These are phyloP conservation scores for Avena insularis DNA, from an alignment of 176 grass and related monocot species.

Conservation along the genomic window DNA sequence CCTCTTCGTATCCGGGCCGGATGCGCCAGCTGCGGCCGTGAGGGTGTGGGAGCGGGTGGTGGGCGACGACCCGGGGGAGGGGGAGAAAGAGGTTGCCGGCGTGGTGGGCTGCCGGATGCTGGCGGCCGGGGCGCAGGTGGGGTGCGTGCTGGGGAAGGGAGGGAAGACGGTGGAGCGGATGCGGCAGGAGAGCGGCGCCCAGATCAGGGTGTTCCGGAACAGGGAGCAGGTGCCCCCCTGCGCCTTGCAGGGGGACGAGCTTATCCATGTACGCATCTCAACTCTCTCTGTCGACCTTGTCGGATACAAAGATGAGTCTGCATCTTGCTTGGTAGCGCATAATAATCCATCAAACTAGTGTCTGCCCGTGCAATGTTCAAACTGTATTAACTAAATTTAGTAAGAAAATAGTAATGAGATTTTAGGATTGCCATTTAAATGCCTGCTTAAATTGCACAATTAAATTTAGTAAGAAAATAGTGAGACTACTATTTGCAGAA, in stretches of 20 bases:
- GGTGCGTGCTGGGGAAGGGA: slow-evolving; percentile 72
- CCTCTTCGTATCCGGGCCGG: slow-evolving; percentile 49
- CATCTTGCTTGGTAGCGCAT: not conserved
- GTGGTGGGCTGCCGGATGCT: slow-evolving; percentile 66
- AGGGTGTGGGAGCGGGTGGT: slow-evolving; percentile 65
- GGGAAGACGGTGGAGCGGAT: slow-evolving; percentile 77
- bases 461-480: not conserved
- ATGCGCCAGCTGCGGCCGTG: slow-evolving; percentile 47
- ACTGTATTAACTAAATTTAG: not conserved
- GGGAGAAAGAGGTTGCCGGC: slow-evolving; percentile 56
- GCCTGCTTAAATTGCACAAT: not conserved
- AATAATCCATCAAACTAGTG: slow-evolving; percentile 3
- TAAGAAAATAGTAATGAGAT: not conserved
- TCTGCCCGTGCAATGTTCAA: not conserved
- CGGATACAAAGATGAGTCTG: not conserved
- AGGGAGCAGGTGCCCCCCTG: slow-evolving; percentile 65
- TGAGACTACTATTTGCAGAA: not conserved
- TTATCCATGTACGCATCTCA: slow-evolving; percentile 64
- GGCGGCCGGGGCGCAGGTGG: slow-evolving; percentile 54
- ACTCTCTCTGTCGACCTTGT: not conserved
- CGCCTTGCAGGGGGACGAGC: slow-evolving; percentile 55
- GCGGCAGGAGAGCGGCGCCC: slow-evolving; percentile 71
- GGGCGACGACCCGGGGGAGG: slow-evolving; percentile 41
- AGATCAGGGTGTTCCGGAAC: slow-evolving; percentile 77
- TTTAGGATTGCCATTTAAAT: slow-evolving; percentile 4